Evolutionary conservation across 345 rosid genomes (phyloP).

Genomic region (Erodium maritimum): DNA sequence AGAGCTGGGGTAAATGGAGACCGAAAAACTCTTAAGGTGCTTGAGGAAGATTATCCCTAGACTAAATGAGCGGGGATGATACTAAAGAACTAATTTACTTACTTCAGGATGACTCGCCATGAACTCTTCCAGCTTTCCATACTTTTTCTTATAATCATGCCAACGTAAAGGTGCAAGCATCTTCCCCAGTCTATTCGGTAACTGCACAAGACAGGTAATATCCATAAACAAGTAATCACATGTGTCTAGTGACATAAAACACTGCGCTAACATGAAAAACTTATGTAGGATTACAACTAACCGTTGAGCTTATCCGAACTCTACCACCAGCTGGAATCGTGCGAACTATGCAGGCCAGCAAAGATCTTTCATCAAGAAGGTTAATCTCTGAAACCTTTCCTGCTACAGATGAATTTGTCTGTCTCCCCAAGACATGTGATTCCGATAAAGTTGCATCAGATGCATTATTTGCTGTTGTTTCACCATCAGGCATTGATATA

Average conservation of each 20-base stretch:
- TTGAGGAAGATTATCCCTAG: too few species aligned
- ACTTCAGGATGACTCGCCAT: constrained; percentile 74
- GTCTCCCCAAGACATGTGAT: constrained; percentile 26
- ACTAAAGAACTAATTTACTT: constrained; percentile 20
- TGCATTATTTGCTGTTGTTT: constrained; percentile 20
- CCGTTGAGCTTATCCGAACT: constrained; percentile 69
- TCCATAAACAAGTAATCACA: neutral
- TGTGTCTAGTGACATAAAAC: neutral
- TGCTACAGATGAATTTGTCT: neutral
- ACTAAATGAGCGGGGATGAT: too few species aligned
- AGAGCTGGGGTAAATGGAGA: too few species aligned
- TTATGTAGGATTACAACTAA: constrained; percentile 16
- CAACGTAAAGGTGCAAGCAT: constrained; percentile 96
- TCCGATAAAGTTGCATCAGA: constrained; percentile 26
- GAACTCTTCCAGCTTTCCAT: constrained; percentile 93
- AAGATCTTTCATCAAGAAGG: constrained; percentile 61
- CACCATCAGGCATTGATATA: constrained; percentile 26
- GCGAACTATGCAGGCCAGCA: constrained; percentile 69
- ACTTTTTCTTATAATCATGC: constrained; percentile 89
- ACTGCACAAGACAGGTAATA: constrained; percentile 29
- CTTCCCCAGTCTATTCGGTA: constrained; percentile 75
- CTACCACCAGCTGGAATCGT: constrained; percentile 78
- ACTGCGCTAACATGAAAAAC: constrained; percentile 2
- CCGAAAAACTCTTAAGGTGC: too few species aligned
- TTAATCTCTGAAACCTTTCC: constrained; percentile 28